Percentiles rank a stretch among this genome's conserved stretches.
phyloP scores from a whole-genome alignment of 1,284 basidiomycete genomes.

The Limonomyces culmigenus region DNA sequence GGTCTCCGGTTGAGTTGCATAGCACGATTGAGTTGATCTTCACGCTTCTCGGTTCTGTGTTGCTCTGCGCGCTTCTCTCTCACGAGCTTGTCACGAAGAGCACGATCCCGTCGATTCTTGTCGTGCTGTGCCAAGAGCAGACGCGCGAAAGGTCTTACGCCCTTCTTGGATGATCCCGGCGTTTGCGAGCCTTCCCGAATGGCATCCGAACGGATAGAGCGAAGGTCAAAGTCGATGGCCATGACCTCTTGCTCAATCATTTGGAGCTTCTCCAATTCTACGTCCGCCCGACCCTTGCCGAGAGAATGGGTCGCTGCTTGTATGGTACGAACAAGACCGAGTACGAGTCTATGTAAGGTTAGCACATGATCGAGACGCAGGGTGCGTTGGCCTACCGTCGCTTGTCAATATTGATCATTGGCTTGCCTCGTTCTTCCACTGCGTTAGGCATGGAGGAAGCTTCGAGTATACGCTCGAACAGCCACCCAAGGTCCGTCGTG shows the following conservation, averaged over 20 bases:
- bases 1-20: constrained; percentile 37
- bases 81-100: constrained; percentile 43
- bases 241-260: constrained; percentile 52
- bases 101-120: constrained; percentile 61
- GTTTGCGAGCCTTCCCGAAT: constrained; percentile 35
- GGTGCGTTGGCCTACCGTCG: constrained; percentile 37
- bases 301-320: too few relatives aligned
- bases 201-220: constrained; percentile 56
- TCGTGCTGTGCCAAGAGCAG: constrained; percentile 50
- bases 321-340: too few relatives aligned
- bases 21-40: constrained; percentile 54
- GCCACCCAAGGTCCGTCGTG: constrained; percentile 64
- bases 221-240: constrained; percentile 42
- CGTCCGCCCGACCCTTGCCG: constrained; percentile 27
- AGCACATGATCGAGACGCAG: not conserved
- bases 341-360: constrained; percentile 5
- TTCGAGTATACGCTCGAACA: constrained; percentile 64
- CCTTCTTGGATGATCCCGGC: constrained; percentile 8
- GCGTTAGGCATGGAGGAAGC: constrained; percentile 56
- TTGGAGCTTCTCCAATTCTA: constrained; percentile 59
- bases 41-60: constrained; percentile 46
- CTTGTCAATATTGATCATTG: constrained; percentile 66
- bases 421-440: constrained; percentile 33
- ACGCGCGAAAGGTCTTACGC: constrained; percentile 49
- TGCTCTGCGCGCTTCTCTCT: constrained; percentile 64